phyloP scores from a whole-genome alignment of 139 green algal species.

The Asterochloris erici region DNA sequence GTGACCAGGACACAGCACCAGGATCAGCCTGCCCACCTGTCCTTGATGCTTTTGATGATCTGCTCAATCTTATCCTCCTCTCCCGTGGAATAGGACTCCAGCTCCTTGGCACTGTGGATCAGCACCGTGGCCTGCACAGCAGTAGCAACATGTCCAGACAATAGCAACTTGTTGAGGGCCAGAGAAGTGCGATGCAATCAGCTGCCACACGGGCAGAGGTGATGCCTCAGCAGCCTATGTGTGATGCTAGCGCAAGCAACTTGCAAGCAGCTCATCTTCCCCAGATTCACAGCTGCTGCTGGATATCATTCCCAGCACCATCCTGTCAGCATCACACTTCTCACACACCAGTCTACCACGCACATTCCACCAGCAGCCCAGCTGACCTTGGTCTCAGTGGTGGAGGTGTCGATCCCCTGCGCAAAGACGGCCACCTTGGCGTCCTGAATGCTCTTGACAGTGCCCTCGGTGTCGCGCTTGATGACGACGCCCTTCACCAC shows the following conservation, averaged over 20 bases:
- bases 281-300: too few species aligned
- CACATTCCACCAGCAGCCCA: not conserved
- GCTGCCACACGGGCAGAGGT: not conserved
- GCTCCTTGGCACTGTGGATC: conserved; percentile 89
- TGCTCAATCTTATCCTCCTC: conserved; percentile 92
- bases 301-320: too few species aligned
- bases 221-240: not conserved
- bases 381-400: conserved; percentile 83
- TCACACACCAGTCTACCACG: too few species aligned
- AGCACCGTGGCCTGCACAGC: conserved; percentile 91
- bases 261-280: too few species aligned
- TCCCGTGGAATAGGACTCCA: conserved; percentile 83
- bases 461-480: conserved; percentile 83
- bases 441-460: conserved; percentile 68
- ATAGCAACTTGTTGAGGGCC: not conserved
- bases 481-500: conserved; percentile 90
- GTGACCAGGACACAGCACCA: not conserved
- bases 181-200: too few species aligned
- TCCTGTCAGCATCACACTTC: too few species aligned
- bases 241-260: too few species aligned
- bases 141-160: not conserved
- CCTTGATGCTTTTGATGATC: conserved; percentile 81
- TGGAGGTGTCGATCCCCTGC: conserved; percentile 79
- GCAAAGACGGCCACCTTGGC: conserved; percentile 86
- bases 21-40: conserved; percentile 43